A percentile compares a stretch with the other conserved stretches of the same genome.
Evolutionary conservation across 495 filamentous ascomycete species (phyloP).

Genomic region (Glarea lozoyensis): DNA sequence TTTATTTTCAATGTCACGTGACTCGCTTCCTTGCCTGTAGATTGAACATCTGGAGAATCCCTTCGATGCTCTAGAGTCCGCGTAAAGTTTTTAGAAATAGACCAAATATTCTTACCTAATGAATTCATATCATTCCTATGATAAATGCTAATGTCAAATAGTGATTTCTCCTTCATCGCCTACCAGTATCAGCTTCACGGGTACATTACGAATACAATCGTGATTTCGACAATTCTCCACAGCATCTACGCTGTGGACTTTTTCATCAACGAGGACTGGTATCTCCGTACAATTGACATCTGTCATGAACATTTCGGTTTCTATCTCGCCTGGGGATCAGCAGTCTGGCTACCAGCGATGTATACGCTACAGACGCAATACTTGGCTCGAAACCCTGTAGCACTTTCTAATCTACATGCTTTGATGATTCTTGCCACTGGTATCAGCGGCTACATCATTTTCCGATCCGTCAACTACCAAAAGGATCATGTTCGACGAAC

Average conservation of each 20-base stretch:
- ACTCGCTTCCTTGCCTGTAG: too few species aligned
- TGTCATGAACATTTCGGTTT: conserved; percentile 44
- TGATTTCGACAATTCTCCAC: conserved; percentile 36
- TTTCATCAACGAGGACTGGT: conserved; percentile 43
- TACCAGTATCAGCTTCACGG: conserved; percentile 36
- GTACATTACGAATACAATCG: conserved; percentile 34
- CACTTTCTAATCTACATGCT: conserved; percentile 22
- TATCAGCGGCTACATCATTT: conserved; percentile 32
- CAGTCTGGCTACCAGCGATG: conserved; percentile 33
- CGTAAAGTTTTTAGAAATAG: too few species aligned
- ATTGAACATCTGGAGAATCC: too few species aligned
- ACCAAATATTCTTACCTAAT: too few species aligned
- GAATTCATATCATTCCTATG: too few species aligned
- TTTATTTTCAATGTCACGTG: too few species aligned
- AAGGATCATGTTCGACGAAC: conserved; percentile 35
- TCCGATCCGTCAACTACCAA: conserved; percentile 39
- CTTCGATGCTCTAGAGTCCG: too few species aligned
- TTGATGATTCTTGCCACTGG: conserved; percentile 26
- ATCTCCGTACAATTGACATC: conserved; percentile 43
- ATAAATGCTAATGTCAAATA: conserved; percentile 15
- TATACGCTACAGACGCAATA: conserved; percentile 44
- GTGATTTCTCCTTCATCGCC: conserved; percentile 36
- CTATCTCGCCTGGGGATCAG: conserved; percentile 39
- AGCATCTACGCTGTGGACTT: conserved; percentile 40
- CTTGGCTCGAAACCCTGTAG: conserved; percentile 34